Conservation (phyloP, 2,329 filamentous ascomycete species). For the Falciphora oryzae region DNA sequence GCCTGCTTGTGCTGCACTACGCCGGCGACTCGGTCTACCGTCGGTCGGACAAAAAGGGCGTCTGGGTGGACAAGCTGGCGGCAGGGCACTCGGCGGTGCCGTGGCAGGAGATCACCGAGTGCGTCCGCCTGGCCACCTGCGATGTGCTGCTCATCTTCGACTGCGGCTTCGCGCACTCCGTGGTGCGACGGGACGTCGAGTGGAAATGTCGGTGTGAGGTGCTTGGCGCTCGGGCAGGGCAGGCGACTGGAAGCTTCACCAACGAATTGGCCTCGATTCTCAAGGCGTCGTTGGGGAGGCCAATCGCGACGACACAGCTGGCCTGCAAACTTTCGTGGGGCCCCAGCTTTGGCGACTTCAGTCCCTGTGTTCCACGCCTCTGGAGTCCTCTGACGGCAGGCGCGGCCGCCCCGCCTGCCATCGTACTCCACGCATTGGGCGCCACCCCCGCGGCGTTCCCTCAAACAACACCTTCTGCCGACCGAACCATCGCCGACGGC, state of each 20-base stretch:
- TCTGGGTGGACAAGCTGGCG: conserved; percentile 7
- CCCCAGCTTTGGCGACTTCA: neutral
- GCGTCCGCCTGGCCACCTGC: conserved; percentile 5
- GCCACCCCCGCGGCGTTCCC: too few species aligned
- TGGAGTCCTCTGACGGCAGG: conserved; percentile 5
- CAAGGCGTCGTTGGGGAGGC: neutral
- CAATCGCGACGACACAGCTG: conserved; percentile 5
- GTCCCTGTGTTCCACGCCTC: neutral
- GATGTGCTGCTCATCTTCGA: conserved; percentile 8
- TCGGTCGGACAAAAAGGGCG: conserved; percentile 3
- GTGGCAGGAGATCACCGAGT: conserved; percentile 4
- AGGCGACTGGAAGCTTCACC: neutral
- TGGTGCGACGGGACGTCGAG: conserved; percentile 4
- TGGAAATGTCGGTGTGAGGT: conserved; percentile 9
- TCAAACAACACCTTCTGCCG: neutral
- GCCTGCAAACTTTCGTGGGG: neutral
- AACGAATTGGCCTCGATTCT: neutral
- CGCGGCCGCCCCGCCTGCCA: neutral
- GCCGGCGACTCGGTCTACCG: conserved; percentile 5
- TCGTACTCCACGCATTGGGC: neutral
- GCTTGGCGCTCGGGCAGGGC: neutral
- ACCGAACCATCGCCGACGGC: neutral
- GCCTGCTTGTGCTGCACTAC: conserved; percentile 7
- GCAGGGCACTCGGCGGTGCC: neutral
- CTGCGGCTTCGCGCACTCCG: conserved; percentile 7